A percentile compares a stretch with the other conserved stretches of the same genome.
phyloP scores from a whole-genome alignment of 805 yeast species.

The Dipodascus geniculatus region DNA sequence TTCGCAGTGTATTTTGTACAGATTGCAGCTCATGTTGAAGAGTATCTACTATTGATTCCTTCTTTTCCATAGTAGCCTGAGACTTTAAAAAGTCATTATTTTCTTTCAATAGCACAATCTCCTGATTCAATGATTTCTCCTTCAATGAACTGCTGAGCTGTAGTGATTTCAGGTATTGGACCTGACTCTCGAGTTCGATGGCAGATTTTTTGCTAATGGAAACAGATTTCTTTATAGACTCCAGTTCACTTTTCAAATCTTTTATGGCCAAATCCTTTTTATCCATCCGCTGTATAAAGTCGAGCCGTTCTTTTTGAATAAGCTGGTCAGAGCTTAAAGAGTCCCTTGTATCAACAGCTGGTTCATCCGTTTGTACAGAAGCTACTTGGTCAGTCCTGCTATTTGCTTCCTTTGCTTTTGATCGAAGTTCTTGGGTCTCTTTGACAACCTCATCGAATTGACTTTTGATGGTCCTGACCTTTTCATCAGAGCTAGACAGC shows the following conservation, averaged over 20 bases:
- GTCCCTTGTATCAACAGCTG: too few relatives aligned
- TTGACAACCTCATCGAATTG: not conserved
- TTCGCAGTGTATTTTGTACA: constrained; percentile 17
- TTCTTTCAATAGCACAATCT: constrained; percentile 30
- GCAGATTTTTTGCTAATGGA: constrained; percentile 30
- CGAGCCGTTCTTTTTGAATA: constrained; percentile 19
- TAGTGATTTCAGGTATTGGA: constrained; percentile 25
- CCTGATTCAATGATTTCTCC: constrained; percentile 31
- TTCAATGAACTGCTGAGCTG: constrained; percentile 24
- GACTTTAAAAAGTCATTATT: constrained; percentile 34
- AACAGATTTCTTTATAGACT: constrained; percentile 25
- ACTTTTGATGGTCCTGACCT: not conserved
- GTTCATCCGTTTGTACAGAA: not conserved
- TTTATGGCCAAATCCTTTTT: constrained; percentile 20
- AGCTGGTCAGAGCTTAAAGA: too few relatives aligned
- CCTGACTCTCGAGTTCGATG: constrained; percentile 29
- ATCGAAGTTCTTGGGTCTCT: not conserved
- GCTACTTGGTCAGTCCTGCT: too few relatives aligned
- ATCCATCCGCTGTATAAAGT: constrained; percentile 20
- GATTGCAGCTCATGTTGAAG: constrained; percentile 28
- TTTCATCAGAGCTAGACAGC: not conserved
- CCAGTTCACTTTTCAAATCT: constrained; percentile 29
- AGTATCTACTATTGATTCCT: constrained; percentile 23
- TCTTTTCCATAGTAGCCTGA: constrained; percentile 25
- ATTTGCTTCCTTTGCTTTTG: too few relatives aligned